Conservation (phyloP, 495 filamentous ascomycete genomes). For the Amorphotheca resinae region DNA sequence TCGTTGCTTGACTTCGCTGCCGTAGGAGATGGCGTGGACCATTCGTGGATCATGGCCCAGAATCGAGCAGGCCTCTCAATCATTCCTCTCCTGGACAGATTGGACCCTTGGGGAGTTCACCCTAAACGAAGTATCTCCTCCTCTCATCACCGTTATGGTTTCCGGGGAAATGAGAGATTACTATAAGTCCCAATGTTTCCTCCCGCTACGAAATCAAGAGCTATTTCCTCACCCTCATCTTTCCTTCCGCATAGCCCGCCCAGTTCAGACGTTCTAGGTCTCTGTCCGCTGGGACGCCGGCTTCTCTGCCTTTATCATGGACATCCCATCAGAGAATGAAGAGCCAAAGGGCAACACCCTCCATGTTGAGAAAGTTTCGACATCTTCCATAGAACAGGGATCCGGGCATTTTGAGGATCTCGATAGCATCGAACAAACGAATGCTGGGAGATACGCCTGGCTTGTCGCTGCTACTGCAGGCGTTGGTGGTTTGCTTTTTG, state of each 20-base stretch:
- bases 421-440: constrained; percentile 23
- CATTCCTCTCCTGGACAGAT: too few species aligned
- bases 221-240: neutral
- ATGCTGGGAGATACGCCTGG: constrained; percentile 23
- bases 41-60: constrained; percentile 1
- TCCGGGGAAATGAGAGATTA: neutral
- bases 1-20: neutral
- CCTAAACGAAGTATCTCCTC: too few species aligned
- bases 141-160: too few species aligned
- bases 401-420: constrained; percentile 5
- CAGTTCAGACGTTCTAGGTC: too few species aligned
- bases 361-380: constrained; percentile 6
- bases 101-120: too few species aligned
- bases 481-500: constrained; percentile 29
- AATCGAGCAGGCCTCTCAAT: neutral
- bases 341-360: constrained; percentile 1
- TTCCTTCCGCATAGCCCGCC: neutral
- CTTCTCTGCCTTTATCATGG: constrained; percentile 3
- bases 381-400: constrained; percentile 4
- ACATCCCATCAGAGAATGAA: constrained; percentile 1
- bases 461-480: constrained; percentile 31
- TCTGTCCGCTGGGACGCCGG: too few species aligned
- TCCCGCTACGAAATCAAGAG: neutral
- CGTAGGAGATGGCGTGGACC: neutral
- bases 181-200: neutral